Evolutionary conservation across 228 moss, liverwort and hornwort species (phyloP).

Genomic region (Sphagnum magellanicum): DNA sequence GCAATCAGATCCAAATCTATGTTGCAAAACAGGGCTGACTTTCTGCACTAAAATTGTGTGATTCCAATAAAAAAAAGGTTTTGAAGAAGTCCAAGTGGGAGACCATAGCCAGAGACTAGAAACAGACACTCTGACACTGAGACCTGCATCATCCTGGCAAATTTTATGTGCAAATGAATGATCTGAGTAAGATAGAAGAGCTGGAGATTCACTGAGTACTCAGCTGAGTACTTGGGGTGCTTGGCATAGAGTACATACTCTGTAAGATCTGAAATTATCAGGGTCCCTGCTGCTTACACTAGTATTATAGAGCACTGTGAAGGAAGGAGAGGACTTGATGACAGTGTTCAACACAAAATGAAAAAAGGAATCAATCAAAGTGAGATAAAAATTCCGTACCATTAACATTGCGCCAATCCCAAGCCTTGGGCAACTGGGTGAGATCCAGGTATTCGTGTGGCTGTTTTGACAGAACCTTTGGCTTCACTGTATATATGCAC

Average conservation of each 20-base stretch:
- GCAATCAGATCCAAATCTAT: background rate
- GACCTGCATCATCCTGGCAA: too few relatives aligned
- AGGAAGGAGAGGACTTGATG: too few relatives aligned
- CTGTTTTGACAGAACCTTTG: slow-evolving; percentile 56
- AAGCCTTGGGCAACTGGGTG: slow-evolving; percentile 51
- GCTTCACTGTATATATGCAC: slow-evolving; percentile 24
- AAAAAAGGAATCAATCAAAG: background rate
- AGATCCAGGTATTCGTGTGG: slow-evolving; percentile 65
- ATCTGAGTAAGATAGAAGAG: too few relatives aligned
- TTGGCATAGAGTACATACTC: background rate
- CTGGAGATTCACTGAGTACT: background rate
- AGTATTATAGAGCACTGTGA: too few relatives aligned
- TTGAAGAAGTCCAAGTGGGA: too few relatives aligned
- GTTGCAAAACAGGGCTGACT: too few relatives aligned
- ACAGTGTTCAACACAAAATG: background rate
- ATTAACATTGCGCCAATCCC: slow-evolving; percentile 85
- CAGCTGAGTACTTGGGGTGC: background rate
- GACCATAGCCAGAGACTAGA: too few relatives aligned
- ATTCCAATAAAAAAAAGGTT: background rate
- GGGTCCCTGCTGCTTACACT: background rate
- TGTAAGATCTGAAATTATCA: background rate
- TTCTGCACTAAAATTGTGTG: background rate
- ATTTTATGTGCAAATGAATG: too few relatives aligned
- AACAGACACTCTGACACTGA: too few relatives aligned
- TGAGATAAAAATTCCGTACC: slow-evolving; percentile 19